These are phyloP conservation scores for Fusarium sp. DNA, from an alignment of 2,329 filamentous ascomycete species.

Conservation along the genomic window DNA sequence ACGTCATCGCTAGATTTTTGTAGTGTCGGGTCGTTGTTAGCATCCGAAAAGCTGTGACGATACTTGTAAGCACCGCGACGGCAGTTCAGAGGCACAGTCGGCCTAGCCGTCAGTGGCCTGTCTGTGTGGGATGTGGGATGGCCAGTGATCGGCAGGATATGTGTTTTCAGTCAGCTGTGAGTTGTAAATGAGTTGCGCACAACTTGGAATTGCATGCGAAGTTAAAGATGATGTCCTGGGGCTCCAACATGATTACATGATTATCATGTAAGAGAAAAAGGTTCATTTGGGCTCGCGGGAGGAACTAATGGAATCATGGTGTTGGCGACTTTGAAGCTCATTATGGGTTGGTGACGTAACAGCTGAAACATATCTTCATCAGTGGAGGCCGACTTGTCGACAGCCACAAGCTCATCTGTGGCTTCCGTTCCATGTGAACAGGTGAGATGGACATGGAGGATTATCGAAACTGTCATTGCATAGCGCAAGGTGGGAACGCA, in stretches of 20 bases:
- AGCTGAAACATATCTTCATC: neutral
- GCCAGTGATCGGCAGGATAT: conserved; percentile 42
- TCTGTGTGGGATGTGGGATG: conserved; percentile 32
- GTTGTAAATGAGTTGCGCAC: conserved; percentile 17
- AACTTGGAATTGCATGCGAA: conserved; percentile 1
- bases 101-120: conserved; percentile 43
- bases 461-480: neutral
- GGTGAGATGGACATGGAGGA: neutral
- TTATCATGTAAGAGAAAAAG: neutral
- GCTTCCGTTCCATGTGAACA: neutral
- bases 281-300: neutral
- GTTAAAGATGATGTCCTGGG: neutral
- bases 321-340: neutral
- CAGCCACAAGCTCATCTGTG: neutral
- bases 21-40: conserved; percentile 25
- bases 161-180: conserved; percentile 24
- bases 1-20: conserved; percentile 29
- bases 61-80: conserved; percentile 8
- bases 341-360: conserved; percentile 8
- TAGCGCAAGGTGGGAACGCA: conserved; percentile 11
- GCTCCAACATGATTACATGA: neutral
- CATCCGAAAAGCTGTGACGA: conserved; percentile 24
- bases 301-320: neutral
- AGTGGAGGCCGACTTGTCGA: neutral
- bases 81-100: conserved; percentile 45